Base-by-base conservation (phyloP, 192 early-diverging fungal genomes). In the Geosiphon pyriformis region DNA sequence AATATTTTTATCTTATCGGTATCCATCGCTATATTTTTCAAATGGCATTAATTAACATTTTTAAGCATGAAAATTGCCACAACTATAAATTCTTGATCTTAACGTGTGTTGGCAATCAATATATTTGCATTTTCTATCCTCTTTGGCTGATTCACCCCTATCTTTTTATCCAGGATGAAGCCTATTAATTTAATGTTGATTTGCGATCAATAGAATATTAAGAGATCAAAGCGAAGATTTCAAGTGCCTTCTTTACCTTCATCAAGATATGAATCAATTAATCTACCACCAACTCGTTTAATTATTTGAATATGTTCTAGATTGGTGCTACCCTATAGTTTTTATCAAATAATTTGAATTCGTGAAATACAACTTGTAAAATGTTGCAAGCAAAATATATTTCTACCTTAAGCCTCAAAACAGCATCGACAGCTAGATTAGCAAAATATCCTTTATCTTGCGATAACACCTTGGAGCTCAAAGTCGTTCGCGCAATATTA, bases 1-100 rank as follows among this genome's bases (percentile, higher is more conserved):
- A 99, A 99, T 61, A 99, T 91, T 80, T 99, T 99, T 80, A 98
- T 94, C 77, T 99, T 99, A 78, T 99, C 96, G 11, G 96, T 99
- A 78, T 99, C 96, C 96, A 99, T 99, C 32, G 96, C 89, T 91
- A 74, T 25, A 58, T 11, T 20, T 55, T 23, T 48, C 42, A 27
- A 4, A 15, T 10, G 37, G 37, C 37, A 42, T 10, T 42, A 15
- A 10, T 42, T 6, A 42, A 42, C 15, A 42, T 10, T 57, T 22
- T 50, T n/a, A 31, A 26, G n/a, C 0, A 12, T n/a, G 30, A 7
- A 32, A 22, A 12, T 11, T 8, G 7, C 32, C 35, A 2, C 31
- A 34, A 35, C 11, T 46, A 8, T 22, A 61, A 11, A 61, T 30
- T 18, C 4, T 12, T 37, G 49, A 52, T 29, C 25, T 30, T 75